Evolutionary conservation across 2,329 filamentous ascomycete genomes (phyloP).

Genomic region (Harringtonia lauricola): DNA sequence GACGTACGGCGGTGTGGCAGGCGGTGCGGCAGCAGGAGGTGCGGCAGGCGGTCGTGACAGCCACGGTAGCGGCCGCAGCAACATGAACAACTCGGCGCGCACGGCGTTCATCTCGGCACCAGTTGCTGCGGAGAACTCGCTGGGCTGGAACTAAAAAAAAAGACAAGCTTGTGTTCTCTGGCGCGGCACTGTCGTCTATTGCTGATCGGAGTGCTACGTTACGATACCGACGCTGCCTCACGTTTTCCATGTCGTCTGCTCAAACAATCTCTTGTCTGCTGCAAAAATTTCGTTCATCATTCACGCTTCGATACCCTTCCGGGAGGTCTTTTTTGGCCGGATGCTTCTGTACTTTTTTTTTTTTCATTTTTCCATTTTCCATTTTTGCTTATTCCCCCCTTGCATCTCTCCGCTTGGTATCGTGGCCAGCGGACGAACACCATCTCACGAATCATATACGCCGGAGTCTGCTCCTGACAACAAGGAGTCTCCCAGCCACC

Average conservation of each 20-base stretch:
- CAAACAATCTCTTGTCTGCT: not conserved
- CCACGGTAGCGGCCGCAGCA: conserved; percentile 38
- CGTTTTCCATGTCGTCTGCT: conserved; percentile 8
- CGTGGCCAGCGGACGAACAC: not conserved
- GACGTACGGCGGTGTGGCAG: conserved; percentile 38
- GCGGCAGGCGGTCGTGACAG: conserved; percentile 45
- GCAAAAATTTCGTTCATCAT: conserved; percentile 6
- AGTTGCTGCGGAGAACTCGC: conserved; percentile 85
- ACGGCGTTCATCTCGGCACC: conserved; percentile 72
- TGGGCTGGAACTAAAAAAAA: conserved; percentile 74
- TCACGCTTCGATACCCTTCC: conserved; percentile 35
- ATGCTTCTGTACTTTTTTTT: conserved; percentile 10
- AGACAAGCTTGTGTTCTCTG: no score
- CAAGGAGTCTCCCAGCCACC: conserved; percentile 2
- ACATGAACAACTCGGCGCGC: conserved; percentile 40
- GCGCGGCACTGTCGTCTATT: not conserved
- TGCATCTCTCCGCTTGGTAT: not conserved
- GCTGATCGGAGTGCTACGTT: no score
- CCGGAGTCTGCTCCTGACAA: not conserved
- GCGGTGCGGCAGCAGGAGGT: conserved; percentile 31
- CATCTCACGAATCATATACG: conserved; percentile 9
- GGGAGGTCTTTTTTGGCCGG: conserved; percentile 21
- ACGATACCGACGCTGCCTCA: no score
- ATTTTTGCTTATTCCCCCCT: conserved; percentile 4
- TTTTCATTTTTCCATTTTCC: conserved; percentile 7